These are phyloP conservation scores for Aspergillus bombycis DNA, from an alignment of 2,329 filamentous ascomycete genomes.

Conservation along the genomic window DNA sequence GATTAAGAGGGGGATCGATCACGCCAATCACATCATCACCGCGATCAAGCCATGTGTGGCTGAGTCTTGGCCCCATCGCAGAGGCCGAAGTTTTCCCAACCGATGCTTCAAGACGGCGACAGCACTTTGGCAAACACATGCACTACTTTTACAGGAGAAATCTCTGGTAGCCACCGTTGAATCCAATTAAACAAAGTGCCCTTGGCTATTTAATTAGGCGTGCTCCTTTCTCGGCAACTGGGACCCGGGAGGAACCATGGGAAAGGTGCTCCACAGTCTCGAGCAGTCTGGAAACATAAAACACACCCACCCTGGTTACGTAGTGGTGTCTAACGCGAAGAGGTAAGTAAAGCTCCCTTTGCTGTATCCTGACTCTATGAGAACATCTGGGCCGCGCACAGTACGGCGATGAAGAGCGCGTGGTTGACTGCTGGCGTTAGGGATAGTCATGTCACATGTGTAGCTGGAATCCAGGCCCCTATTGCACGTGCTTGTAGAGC, in stretches of 20 bases:
- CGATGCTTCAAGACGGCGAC: not conserved
- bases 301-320: not conserved
- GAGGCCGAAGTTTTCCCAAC: not conserved
- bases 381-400: not conserved
- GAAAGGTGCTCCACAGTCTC: not conserved
- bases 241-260: not conserved
- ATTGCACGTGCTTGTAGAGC: not conserved
- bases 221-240: not conserved
- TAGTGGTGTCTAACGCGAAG: not conserved
- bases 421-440: not conserved
- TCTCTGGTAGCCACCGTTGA: not conserved
- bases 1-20: not conserved
- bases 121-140: too few species aligned
- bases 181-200: not conserved
- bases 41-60: not conserved
- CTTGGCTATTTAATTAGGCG: not conserved
- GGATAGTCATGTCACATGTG: not conserved
- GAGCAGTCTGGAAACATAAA: not conserved
- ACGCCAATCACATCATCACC: slow-evolving; percentile 2
- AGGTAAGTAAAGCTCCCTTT: not conserved
- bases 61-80: not conserved
- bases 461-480: not conserved
- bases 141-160: too few species aligned
- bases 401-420: not conserved
- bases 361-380: not conserved